phyloP scores from a whole-genome alignment of 345 rosid genomes.

The Melastoma malabathricum region DNA sequence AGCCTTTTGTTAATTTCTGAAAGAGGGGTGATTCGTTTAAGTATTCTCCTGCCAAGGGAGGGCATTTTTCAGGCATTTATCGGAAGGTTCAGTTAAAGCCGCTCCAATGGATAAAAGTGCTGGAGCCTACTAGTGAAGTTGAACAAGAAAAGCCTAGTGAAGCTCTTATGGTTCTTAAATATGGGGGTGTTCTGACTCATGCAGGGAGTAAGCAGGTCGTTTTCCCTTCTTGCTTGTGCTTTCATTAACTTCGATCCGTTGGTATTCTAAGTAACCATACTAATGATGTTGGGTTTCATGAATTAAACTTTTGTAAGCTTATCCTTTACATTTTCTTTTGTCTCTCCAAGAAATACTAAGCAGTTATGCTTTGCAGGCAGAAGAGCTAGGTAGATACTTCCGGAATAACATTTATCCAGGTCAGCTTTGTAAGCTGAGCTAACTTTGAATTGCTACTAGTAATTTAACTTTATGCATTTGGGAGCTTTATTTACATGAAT shows the following conservation, averaged over 20 bases:
- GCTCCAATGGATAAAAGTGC: conserved; percentile 72
- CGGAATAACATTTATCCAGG: conserved; percentile 99
- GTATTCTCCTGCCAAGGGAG: conserved; percentile 46
- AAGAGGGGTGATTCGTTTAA: neutral
- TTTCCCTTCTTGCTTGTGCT: neutral
- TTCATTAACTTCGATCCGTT: conserved; percentile 1
- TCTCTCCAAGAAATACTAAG: neutral
- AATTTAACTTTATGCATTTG: too few relatives aligned
- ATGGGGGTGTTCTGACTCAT: conserved; percentile 99
- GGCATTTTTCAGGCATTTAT: conserved; percentile 96
- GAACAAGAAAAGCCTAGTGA: conserved; percentile 95
- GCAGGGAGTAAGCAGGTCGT: conserved; percentile 98
- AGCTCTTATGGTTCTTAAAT: conserved; percentile 96
- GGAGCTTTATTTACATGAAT: too few relatives aligned
- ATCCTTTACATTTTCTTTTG: too few relatives aligned
- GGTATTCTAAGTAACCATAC: neutral
- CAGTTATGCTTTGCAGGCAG: conserved; percentile 49
- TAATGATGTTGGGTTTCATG: too few relatives aligned
- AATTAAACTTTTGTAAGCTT: too few relatives aligned
- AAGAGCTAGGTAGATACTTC: conserved; percentile 95
- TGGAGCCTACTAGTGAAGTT: conserved; percentile 71
- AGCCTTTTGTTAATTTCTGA: too few relatives aligned
- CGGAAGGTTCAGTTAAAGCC: conserved; percentile 99
- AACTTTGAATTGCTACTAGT: too few relatives aligned
- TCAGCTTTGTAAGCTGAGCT: conserved; percentile 10